A percentile compares a stretch with the other conserved stretches of the same genome.
Conservation (phyloP, 169 alveolate genomes). For the Theileria orientalis region DNA sequence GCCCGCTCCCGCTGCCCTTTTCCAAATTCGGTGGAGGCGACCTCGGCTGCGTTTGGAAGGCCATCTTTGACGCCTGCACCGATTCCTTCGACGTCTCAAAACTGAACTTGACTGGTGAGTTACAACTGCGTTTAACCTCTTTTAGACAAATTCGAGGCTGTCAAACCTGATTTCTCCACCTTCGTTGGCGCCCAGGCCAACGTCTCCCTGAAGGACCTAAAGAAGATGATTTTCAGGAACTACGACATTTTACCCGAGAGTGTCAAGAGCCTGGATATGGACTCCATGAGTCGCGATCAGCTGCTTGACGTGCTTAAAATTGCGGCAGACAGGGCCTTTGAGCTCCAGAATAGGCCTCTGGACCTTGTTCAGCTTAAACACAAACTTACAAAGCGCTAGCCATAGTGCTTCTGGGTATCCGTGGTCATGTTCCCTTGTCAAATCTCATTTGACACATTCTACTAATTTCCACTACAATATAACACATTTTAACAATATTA, state of each 20-base stretch:
- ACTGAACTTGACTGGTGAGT: slow-evolving; percentile 16
- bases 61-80: slow-evolving; percentile 58
- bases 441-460: no score
- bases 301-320: slow-evolving; percentile 46
- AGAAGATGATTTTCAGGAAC: slow-evolving; percentile 47
- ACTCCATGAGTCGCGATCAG: slow-evolving; percentile 44
- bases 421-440: no score
- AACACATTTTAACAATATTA: no score
- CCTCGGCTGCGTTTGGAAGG: slow-evolving; percentile 58
- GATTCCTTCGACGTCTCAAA: slow-evolving; percentile 37
- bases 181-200: slow-evolving; percentile 41
- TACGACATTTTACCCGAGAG: slow-evolving; percentile 62
- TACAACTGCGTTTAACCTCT: background rate
- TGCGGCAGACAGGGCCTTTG: slow-evolving; percentile 51
- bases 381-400: slow-evolving; percentile 18
- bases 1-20: slow-evolving; percentile 56
- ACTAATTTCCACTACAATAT: no score
- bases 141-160: slow-evolving; percentile 31
- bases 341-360: slow-evolving; percentile 44
- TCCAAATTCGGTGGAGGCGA: slow-evolving; percentile 62
- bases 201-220: slow-evolving; percentile 53
- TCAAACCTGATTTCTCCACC: slow-evolving; percentile 41
- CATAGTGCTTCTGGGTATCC: no score
- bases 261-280: slow-evolving; percentile 40
- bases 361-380: slow-evolving; percentile 55